These are phyloP conservation scores for Gracilaria caudata DNA, from an alignment of 23 red algal species.

Conservation along the genomic window DNA sequence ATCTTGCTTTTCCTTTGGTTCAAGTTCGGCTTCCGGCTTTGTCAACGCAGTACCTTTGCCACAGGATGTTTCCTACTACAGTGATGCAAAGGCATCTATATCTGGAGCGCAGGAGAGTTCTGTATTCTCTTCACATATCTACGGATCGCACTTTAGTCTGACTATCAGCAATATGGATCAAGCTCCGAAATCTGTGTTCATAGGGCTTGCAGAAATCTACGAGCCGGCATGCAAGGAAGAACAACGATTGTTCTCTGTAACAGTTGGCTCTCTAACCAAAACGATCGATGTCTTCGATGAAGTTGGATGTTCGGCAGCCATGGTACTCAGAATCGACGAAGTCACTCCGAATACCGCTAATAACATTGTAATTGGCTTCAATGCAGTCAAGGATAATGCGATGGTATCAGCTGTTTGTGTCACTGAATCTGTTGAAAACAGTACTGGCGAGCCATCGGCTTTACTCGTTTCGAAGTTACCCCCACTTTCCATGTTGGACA, in stretches of 20 bases:
- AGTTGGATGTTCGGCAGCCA: constrained; percentile 39
- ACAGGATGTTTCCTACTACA: constrained; percentile 14
- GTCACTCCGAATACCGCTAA: constrained; percentile 13
- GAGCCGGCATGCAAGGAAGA: constrained; percentile 13
- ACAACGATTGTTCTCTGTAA: constrained; percentile 33
- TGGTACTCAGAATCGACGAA: constrained; percentile 59
- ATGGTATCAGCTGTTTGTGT: constrained; percentile 46
- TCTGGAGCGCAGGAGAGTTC: not conserved
- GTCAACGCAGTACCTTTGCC: not conserved
- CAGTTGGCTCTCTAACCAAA: constrained; percentile 19
- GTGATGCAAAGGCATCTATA: constrained; percentile 9
- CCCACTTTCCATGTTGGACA: constrained; percentile 2
- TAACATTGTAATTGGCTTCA: constrained; percentile 15
- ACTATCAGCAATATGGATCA: not conserved
- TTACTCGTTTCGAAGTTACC: not conserved
- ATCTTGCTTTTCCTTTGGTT: constrained; percentile 57
- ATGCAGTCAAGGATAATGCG: constrained; percentile 18
- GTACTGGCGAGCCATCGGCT: not conserved
- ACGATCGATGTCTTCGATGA: constrained; percentile 49
- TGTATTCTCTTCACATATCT: constrained; percentile 49
- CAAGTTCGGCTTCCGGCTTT: constrained; percentile 18
- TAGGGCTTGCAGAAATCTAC: constrained; percentile 53
- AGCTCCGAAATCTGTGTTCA: constrained; percentile 35
- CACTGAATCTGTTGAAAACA: constrained; percentile 16
- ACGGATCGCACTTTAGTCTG: constrained; percentile 30